Percentiles rank a stretch among this genome's conserved stretches.
Evolutionary conservation across 2,329 filamentous ascomycete species (phyloP).

Genomic region (Trichoderma afroharzianum): DNA sequence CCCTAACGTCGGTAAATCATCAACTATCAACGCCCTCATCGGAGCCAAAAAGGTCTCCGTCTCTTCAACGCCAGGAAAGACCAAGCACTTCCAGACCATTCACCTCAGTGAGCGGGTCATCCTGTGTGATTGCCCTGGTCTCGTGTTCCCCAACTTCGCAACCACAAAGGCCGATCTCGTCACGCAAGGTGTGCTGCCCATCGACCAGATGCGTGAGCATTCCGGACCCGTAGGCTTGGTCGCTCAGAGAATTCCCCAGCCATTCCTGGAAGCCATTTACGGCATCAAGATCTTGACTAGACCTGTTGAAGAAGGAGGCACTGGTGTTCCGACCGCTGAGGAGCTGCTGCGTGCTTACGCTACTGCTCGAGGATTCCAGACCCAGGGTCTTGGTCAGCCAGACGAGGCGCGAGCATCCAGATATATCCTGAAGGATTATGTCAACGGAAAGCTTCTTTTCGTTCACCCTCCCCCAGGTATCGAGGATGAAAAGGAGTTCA

Average conservation of each 20-base stretch:
- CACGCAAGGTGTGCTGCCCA: constrained; percentile 89
- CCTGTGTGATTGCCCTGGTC: constrained; percentile 95
- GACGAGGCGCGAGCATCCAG: constrained; percentile 90
- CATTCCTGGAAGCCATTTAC: constrained; percentile 88
- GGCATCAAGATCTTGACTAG: constrained; percentile 83
- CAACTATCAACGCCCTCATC: constrained; percentile 97
- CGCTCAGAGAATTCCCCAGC: constrained; percentile 77
- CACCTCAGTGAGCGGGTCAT: constrained; percentile 86
- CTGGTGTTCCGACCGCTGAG: constrained; percentile 75
- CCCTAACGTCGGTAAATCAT: constrained; percentile 98
- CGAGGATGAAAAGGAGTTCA: constrained; percentile 74
- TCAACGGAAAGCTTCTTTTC: constrained; percentile 90
- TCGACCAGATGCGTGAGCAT: constrained; percentile 93
- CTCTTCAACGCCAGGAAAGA: constrained; percentile 95
- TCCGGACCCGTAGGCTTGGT: constrained; percentile 82
- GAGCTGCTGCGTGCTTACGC: constrained; percentile 87
- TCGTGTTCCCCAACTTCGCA: constrained; percentile 97
- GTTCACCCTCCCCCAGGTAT: constrained; percentile 79
- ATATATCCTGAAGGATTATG: constrained; percentile 92
- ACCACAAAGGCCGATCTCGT: constrained; percentile 95
- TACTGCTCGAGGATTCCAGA: constrained; percentile 83
- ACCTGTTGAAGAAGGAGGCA: constrained; percentile 87
- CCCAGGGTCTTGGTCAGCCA: constrained; percentile 82
- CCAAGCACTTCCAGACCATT: constrained; percentile 98
- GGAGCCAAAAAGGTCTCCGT: constrained; percentile 98